A percentile compares a stretch with the other conserved stretches of the same genome.
phyloP scores from a whole-genome alignment of 1,284 basidiomycete species.

The Xanthoconium separans region DNA sequence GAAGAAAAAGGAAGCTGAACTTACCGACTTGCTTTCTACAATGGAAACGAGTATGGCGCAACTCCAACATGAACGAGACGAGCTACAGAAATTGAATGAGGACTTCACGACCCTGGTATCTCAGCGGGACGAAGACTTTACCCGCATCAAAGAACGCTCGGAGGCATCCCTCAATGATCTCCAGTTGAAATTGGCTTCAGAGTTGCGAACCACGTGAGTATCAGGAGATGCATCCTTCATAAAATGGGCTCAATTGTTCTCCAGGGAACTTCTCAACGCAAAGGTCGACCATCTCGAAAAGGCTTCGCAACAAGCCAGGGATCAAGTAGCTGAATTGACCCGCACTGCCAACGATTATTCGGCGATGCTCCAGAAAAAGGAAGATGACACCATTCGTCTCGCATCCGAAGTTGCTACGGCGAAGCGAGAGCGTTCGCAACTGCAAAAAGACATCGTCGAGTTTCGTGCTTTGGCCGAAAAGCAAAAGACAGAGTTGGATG shows the following conservation, averaged over 20 bases:
- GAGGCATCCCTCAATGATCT: slow-evolving; percentile 69
- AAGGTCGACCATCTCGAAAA: slow-evolving; percentile 64
- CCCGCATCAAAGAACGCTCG: slow-evolving; percentile 75
- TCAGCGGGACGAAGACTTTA: slow-evolving; percentile 81
- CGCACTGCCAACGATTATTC: slow-evolving; percentile 81
- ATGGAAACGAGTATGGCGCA: slow-evolving; percentile 65
- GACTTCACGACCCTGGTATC: slow-evolving; percentile 71
- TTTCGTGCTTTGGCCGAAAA: slow-evolving; percentile 71
- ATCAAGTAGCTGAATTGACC: slow-evolving; percentile 77
- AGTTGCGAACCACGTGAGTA: slow-evolving; percentile 67
- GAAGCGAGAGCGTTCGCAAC: slow-evolving; percentile 52
- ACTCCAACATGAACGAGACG: slow-evolving; percentile 55
- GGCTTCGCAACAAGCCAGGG: slow-evolving; percentile 71
- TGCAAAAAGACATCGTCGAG: slow-evolving; percentile 62
- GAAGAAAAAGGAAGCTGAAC: slow-evolving; percentile 57
- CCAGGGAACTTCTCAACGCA: slow-evolving; percentile 61
- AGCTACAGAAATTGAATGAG: slow-evolving; percentile 64
- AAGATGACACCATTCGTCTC: slow-evolving; percentile 68
- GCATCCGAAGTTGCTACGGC: slow-evolving; percentile 53
- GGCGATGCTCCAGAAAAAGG: slow-evolving; percentile 75
- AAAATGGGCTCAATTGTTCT: slow-evolving; percentile 4
- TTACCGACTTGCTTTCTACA: slow-evolving; percentile 51
- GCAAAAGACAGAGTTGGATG: slow-evolving; percentile 62
- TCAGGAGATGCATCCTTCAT: neutral
- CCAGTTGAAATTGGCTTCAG: slow-evolving; percentile 68